These are phyloP conservation scores for Phytophthora rubi DNA, from an alignment of 352 stramenopile species.

Conservation along the genomic window DNA sequence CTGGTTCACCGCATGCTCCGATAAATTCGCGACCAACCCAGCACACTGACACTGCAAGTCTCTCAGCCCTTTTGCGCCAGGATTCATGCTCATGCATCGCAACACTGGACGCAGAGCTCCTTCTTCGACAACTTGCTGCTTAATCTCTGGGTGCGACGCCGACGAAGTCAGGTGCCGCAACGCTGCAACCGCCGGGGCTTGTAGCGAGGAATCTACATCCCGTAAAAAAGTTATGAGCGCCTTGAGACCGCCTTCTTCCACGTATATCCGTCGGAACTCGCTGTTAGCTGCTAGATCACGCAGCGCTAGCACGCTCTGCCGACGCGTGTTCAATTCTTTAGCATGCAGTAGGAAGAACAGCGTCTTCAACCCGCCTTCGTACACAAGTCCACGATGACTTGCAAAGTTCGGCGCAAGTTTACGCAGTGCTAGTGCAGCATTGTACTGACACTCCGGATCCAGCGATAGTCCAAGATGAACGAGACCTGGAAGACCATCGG, in stretches of 20 bases:
- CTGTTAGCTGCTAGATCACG: constrained; percentile 91
- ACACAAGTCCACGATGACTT: constrained; percentile 88
- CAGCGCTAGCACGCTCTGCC: constrained; percentile 89
- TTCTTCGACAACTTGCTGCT: constrained; percentile 83
- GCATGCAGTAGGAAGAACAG: constrained; percentile 92
- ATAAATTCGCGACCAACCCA: constrained; percentile 94
- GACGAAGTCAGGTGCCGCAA: constrained; percentile 91
- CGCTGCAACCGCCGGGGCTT: constrained; percentile 89
- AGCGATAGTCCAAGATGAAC: constrained; percentile 90
- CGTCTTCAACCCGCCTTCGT: constrained; percentile 90
- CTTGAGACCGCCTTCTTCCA: constrained; percentile 88
- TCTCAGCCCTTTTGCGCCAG: constrained; percentile 70
- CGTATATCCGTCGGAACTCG: constrained; percentile 88
- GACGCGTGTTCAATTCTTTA: constrained; percentile 93
- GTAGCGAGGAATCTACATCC: constrained; percentile 88
- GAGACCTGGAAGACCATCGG: constrained; percentile 89
- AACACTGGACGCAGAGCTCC: constrained; percentile 87
- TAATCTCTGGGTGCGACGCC: constrained; percentile 75
- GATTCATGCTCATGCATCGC: constrained; percentile 79
- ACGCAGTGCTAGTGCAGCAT: constrained; percentile 93
- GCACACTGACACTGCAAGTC: constrained; percentile 95
- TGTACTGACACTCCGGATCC: constrained; percentile 95
- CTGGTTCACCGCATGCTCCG: constrained; percentile 92
- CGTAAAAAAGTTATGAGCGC: constrained; percentile 90
- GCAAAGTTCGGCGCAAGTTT: constrained; percentile 94